Evolutionary conservation across 2,329 filamentous ascomycete species (phyloP), one percentile per base, ranked within the genome.

Genomic region (Colletotrichum abscissum): DNA sequence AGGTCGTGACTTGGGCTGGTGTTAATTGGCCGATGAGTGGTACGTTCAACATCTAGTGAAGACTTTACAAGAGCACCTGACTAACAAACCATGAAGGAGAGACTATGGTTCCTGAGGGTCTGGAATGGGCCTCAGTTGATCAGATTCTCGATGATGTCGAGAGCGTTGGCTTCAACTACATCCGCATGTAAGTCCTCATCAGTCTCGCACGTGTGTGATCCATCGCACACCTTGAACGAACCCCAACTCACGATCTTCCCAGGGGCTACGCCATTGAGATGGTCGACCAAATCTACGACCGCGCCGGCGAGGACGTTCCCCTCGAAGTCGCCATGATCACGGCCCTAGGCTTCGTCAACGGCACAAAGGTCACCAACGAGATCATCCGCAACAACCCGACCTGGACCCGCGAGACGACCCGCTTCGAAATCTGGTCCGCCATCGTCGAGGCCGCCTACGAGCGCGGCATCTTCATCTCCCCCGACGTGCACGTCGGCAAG

Each of bases 71-170:
- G 89, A 91, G 77, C 89, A 89, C 62, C 83, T 91, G 85, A 90
- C 82, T 86, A 87, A 80, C 85, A 88, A 74, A 81, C 87, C 5
- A 88, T 1, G 86, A 88, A 24, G 86, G 85, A 66, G 88, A 89
- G 38, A 83, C 86, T n/a, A 89, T 90, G 88, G 83, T 90, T 3
- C 88, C 88, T 0, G 88, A 90, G 76, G 88, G 88, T 7, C 80
- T 90, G 6, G 87, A 88, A 75, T 88, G 89, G 79, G 83, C 86
- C 54, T 89, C 88, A 0, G 81, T 89, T 30, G 80, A 81, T 46
- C 81, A 80, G 12, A 86, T 90, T 35, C 84, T 89, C 1, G 80
- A 84, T 12, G 84, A 85, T 79, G 83, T 89, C 75, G 88, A 87
- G 71, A 84, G 84, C 68, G 78, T 88, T 3, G 88, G 87, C 24